Evolutionary conservation across 768 basidiomycete species (phyloP).

Genomic region (Pleurotus giganteus): DNA sequence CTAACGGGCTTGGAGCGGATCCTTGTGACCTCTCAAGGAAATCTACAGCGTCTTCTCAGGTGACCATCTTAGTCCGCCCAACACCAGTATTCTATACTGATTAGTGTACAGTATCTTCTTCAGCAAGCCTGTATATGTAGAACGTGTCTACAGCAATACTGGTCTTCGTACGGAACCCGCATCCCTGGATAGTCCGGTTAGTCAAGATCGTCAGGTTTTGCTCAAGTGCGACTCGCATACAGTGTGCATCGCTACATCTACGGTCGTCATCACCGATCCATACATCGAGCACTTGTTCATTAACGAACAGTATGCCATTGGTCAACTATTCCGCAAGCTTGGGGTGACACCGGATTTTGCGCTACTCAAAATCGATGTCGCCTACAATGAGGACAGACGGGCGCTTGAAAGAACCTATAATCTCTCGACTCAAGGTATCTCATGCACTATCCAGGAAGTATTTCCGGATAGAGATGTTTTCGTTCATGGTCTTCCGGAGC

Average conservation of each 20-base stretch:
- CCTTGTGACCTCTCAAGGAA: conserved; percentile 65
- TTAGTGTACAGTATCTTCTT: conserved; percentile 56
- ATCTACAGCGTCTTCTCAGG: conserved; percentile 72
- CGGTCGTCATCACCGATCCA: conserved; percentile 57
- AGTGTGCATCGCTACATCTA: conserved; percentile 64
- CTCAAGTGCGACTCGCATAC: conserved; percentile 52
- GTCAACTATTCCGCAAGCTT: conserved; percentile 62
- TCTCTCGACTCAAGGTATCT: conserved; percentile 53
- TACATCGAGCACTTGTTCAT: conserved; percentile 61
- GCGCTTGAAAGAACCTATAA: conserved; percentile 56
- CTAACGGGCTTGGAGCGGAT: conserved; percentile 67
- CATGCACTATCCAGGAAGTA: conserved; percentile 66
- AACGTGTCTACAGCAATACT: conserved; percentile 33
- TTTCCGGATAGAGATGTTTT: conserved; percentile 73
- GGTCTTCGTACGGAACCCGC: conserved; percentile 36
- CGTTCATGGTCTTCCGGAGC: too few species aligned
- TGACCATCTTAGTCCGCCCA: conserved; percentile 20
- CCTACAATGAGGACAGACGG: conserved; percentile 14
- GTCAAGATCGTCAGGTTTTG: conserved; percentile 65
- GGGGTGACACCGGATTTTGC: conserved; percentile 54
- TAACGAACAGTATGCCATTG: conserved; percentile 64
- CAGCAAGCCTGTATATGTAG: conserved; percentile 53
- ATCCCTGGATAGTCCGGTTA: conserved; percentile 49
- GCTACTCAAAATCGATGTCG: conserved; percentile 51
- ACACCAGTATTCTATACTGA: not conserved